Conservation (phyloP, 208 protist genomes). For the Trypanosoma scelopori region DNA sequence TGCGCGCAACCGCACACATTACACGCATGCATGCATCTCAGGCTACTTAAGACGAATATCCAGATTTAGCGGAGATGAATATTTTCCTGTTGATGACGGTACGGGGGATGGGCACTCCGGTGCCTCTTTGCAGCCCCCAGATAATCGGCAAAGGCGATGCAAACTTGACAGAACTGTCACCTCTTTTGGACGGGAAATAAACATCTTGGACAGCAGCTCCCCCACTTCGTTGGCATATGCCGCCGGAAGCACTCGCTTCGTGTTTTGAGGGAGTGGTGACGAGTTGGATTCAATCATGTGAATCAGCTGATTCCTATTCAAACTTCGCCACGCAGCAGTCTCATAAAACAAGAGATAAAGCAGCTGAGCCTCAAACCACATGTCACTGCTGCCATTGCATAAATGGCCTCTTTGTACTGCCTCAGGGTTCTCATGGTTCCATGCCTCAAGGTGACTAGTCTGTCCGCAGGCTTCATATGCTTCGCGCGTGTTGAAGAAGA, state of each 20-base stretch:
- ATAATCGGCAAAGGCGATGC: neutral
- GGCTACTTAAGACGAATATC: no score
- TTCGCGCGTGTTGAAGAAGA: constrained; percentile 25
- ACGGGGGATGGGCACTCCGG: constrained; percentile 9
- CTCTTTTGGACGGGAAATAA: constrained; percentile 8
- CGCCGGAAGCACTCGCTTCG: neutral
- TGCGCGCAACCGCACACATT: no score
- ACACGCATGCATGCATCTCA: no score
- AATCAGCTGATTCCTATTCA: constrained; percentile 1
- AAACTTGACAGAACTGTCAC: neutral
- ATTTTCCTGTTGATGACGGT: neutral
- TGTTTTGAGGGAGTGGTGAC: neutral
- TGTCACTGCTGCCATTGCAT: constrained; percentile 24
- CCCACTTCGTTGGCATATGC: neutral
- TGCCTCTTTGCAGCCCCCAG: neutral
- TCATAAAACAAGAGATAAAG: constrained; percentile 14
- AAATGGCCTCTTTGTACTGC: neutral
- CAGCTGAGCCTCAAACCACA: constrained; percentile 27
- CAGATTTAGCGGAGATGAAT: constrained; percentile 5
- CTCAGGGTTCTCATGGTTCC: constrained; percentile 2
- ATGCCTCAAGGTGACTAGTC: neutral
- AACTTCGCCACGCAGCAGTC: neutral
- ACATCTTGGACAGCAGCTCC: constrained; percentile 10
- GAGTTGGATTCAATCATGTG: neutral
- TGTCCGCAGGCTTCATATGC: constrained; percentile 22